These are phyloP conservation scores for Podospora australis DNA, from an alignment of 495 filamentous ascomycete genomes.

Conservation along the genomic window DNA sequence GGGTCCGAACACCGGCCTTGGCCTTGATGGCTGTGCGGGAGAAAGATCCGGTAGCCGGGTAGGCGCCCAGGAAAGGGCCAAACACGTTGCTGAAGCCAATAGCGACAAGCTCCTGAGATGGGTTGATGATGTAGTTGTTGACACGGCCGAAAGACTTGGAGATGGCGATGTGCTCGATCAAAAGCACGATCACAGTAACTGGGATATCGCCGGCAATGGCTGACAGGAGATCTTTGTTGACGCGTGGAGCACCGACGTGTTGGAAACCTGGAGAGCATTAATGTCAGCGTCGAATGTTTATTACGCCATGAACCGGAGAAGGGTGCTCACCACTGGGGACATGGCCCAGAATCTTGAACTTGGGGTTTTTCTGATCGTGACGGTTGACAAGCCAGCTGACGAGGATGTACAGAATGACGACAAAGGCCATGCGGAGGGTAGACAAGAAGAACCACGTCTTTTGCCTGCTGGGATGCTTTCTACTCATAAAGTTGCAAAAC, in stretches of 20 bases:
- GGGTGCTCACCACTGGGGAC: conserved; percentile 36
- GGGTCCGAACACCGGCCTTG: conserved; percentile 46
- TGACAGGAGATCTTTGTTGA: conserved; percentile 27
- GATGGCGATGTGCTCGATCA: conserved; percentile 51
- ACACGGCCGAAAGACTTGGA: conserved; percentile 49
- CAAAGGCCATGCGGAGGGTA: conserved; percentile 39
- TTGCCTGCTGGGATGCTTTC: conserved; percentile 29
- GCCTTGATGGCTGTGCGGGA: conserved; percentile 45
- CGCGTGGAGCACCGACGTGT: conserved; percentile 29
- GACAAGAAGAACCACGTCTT: conserved; percentile 41
- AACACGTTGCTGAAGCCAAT: conserved; percentile 48
- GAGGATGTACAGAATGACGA: conserved; percentile 39
- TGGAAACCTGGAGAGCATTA: conserved; percentile 34
- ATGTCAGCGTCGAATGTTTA: background rate
- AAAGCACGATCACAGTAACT: conserved; percentile 40
- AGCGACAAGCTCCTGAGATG: conserved; percentile 49
- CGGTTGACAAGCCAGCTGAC: conserved; percentile 35
- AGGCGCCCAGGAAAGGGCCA: conserved; percentile 47
- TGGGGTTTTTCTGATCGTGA: conserved; percentile 21
- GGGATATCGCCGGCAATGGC: conserved; percentile 32
- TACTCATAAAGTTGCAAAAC: conserved; percentile 36
- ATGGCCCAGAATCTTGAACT: conserved; percentile 36
- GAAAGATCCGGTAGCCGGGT: conserved; percentile 50
- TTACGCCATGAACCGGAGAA: too few species aligned
- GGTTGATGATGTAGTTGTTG: conserved; percentile 50